Percentiles rank a stretch among this genome's conserved stretches.
Conservation (phyloP, 2,329 filamentous ascomycete genomes). For the Pseudopyricularia javanii region DNA sequence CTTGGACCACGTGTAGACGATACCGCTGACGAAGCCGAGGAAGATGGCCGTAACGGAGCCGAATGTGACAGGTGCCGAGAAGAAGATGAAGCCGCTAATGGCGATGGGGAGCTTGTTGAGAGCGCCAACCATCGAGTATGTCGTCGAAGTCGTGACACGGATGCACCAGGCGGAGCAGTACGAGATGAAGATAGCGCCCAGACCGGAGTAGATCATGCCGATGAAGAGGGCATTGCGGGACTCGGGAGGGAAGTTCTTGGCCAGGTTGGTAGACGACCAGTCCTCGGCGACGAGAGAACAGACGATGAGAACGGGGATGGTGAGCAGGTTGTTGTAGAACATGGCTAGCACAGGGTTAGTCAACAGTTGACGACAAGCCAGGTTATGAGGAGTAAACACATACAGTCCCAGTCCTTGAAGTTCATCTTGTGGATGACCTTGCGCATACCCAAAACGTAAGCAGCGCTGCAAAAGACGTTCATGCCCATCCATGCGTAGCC, state of each 20-base stretch:
- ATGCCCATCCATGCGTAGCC: conserved; percentile 97
- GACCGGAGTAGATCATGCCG: conserved; percentile 88
- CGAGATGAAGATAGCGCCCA: conserved; percentile 95
- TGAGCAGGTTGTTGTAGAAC: conserved; percentile 99
- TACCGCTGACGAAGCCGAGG: conserved; percentile 81
- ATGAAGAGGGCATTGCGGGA: conserved; percentile 67
- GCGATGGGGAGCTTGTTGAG: conserved; percentile 97
- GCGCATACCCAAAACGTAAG: conserved; percentile 85
- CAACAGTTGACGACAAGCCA: not conserved
- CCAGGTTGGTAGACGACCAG: conserved; percentile 78
- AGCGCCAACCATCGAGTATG: conserved; percentile 96
- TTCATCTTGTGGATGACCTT: conserved; percentile 99
- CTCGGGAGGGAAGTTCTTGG: conserved; percentile 77
- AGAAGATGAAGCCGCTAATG: conserved; percentile 85
- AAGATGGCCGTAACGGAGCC: conserved; percentile 85
- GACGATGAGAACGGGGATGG: conserved; percentile 79
- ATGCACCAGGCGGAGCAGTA: conserved; percentile 99
- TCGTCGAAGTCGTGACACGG: conserved; percentile 91
- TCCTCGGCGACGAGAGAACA: conserved; percentile 78
- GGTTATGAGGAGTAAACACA: conserved; percentile 25
- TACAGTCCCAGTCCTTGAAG: conserved; percentile 99
- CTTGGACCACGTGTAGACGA: conserved; percentile 83
- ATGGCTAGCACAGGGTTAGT: conserved; percentile 52
- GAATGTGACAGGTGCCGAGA: conserved; percentile 84
- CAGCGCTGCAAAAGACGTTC: conserved; percentile 89